Evolutionary conservation across 805 yeast species (phyloP).

Genomic region (Zygosaccharomyces gambellarensis): DNA sequence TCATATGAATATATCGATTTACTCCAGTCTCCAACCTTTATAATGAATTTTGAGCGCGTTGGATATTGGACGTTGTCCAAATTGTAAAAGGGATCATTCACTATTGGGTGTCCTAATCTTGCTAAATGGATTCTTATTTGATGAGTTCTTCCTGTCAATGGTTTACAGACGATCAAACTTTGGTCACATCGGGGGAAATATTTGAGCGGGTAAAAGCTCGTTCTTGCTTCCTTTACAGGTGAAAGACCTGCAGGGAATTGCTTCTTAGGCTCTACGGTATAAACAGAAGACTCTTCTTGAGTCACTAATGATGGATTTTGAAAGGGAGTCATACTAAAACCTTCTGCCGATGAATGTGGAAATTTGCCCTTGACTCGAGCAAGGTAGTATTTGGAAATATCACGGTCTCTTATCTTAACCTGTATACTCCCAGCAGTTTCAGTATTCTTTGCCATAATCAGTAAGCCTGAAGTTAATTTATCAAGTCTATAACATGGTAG

Average conservation of each 20-base stretch:
- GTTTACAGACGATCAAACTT: slow-evolving; percentile 72
- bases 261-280: slow-evolving; percentile 67
- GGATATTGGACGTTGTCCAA: slow-evolving; percentile 21
- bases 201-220: slow-evolving; percentile 58
- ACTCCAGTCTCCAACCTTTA: slow-evolving; percentile 19
- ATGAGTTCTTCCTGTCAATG: slow-evolving; percentile 92
- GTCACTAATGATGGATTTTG: slow-evolving; percentile 11
- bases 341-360: slow-evolving; percentile 38
- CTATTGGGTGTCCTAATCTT: slow-evolving; percentile 78
- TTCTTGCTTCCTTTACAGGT: slow-evolving; percentile 57
- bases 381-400: slow-evolving; percentile 69
- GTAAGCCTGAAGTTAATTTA: slow-evolving; percentile 87
- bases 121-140: slow-evolving; percentile 92
- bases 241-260: slow-evolving; percentile 46
- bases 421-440: slow-evolving; percentile 62
- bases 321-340: slow-evolving; percentile 26
- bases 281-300: slow-evolving; percentile 42
- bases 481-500: slow-evolving; percentile 88
- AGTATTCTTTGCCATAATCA: slow-evolving; percentile 41
- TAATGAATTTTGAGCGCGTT: slow-evolving; percentile 22
- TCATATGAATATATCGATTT: slow-evolving; percentile 6
- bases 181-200: slow-evolving; percentile 47
- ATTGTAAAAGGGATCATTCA: slow-evolving; percentile 74
- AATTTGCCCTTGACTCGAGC: slow-evolving; percentile 85
- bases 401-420: slow-evolving; percentile 50